Percentiles rank a stretch among this genome's conserved stretches.
These are phyloP conservation scores for Asterophora lycoperdoides DNA, from an alignment of 768 basidiomycete genomes.

Conservation along the genomic window DNA sequence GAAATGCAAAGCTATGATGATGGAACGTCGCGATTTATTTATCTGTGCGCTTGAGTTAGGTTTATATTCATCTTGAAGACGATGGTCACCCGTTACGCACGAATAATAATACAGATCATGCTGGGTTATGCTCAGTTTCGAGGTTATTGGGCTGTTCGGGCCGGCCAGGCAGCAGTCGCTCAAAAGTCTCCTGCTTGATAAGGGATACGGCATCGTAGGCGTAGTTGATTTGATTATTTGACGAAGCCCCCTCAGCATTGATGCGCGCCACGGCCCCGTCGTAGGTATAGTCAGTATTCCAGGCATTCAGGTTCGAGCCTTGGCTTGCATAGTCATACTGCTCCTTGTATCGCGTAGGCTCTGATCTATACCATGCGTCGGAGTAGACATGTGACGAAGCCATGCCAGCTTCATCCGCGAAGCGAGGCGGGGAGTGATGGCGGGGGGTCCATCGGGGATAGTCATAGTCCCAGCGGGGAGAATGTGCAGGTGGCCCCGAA, in stretches of 20 bases:
- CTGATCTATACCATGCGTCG: background rate
- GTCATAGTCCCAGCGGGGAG: background rate
- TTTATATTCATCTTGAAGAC: no score
- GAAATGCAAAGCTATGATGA: no score
- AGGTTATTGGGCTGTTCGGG: no score
- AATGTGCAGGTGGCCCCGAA: background rate
- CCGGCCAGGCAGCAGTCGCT: no score
- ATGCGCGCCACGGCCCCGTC: conserved; percentile 2
- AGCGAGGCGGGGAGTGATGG: background rate
- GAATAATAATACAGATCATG: no score
- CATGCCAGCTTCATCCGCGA: background rate
- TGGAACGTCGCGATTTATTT: no score
- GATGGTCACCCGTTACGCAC: no score
- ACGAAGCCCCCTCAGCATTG: background rate
- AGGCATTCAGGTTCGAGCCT: conserved; percentile 1
- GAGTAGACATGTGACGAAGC: background rate
- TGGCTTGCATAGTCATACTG: conserved; percentile 10
- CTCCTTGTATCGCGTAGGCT: background rate
- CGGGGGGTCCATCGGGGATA: background rate
- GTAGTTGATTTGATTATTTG: no score
- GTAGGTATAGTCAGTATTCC: conserved; percentile 9
- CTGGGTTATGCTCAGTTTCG: no score
- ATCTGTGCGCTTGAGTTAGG: no score
- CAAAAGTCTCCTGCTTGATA: no score
- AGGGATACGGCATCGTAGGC: no score